Conservation (phyloP, 2,329 filamentous ascomycete species). For the Ambrosiella xylebori region DNA sequence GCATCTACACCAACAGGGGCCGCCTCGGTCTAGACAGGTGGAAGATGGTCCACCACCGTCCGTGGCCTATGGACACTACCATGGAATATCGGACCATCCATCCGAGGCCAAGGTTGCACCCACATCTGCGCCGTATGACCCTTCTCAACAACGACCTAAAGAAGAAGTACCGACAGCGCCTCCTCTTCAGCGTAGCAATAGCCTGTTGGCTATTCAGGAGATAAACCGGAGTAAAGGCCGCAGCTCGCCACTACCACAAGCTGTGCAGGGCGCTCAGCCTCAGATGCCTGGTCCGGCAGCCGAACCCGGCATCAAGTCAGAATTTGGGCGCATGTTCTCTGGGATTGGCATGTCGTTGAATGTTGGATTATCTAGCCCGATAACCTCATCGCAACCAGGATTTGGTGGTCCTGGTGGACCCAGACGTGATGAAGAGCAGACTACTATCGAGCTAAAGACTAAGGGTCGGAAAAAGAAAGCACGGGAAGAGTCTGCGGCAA, state of each 20-base stretch:
- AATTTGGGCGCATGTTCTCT: slow-evolving; percentile 87
- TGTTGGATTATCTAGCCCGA: slow-evolving; percentile 35
- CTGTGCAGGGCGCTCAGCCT: slow-evolving; percentile 78
- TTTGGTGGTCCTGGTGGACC: slow-evolving; percentile 18
- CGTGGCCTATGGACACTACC: slow-evolving; percentile 25
- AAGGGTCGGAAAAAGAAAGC: slow-evolving; percentile 44
- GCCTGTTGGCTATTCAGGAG: slow-evolving; percentile 62
- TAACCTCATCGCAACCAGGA: slow-evolving; percentile 23
- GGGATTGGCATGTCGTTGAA: slow-evolving; percentile 55
- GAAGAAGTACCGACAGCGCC: slow-evolving; percentile 39
- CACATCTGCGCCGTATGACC: slow-evolving; percentile 18
- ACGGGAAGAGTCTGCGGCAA: slow-evolving; percentile 55
- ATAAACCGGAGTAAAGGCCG: slow-evolving; percentile 60
- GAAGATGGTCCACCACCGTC: slow-evolving; percentile 35
- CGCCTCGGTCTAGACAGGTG: slow-evolving; percentile 21
- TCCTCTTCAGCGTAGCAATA: slow-evolving; percentile 22
- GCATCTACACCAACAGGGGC: slow-evolving; percentile 3
- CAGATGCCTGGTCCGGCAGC: slow-evolving; percentile 61
- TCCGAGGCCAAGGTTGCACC: slow-evolving; percentile 1
- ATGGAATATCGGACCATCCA: background rate
- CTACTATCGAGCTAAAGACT: slow-evolving; percentile 25
- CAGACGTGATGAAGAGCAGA: slow-evolving; percentile 36
- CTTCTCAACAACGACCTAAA: slow-evolving; percentile 20
- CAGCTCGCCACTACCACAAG: slow-evolving; percentile 76
- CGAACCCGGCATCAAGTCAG: slow-evolving; percentile 82